Conservation (phyloP, 139 green algal genomes). For the Dunaliella primolecta region DNA sequence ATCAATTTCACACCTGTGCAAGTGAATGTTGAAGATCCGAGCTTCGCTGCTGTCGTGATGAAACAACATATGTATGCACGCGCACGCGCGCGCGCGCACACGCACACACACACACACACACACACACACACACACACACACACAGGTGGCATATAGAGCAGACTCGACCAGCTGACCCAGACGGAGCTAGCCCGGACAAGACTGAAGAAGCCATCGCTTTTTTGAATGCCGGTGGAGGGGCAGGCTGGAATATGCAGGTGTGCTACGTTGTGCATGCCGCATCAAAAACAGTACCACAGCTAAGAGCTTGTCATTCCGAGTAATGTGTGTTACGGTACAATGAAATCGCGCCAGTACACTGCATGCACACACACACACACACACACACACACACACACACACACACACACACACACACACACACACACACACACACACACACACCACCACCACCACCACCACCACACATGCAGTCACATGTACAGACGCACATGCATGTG, state of each 20-base stretch:
- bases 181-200: constrained; percentile 18
- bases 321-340: too few species aligned
- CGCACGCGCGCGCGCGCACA: neutral
- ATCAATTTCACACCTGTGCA: neutral
- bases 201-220: constrained; percentile 48
- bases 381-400: neutral
- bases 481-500: neutral
- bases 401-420: neutral
- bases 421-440: constrained; percentile 5
- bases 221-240: constrained; percentile 34
- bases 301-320: too few species aligned
- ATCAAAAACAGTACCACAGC: neutral
- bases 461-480: neutral
- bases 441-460: too few species aligned
- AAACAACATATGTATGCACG: neutral
- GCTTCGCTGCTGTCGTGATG: too few species aligned
- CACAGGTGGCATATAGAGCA: neutral
- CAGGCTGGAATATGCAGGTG: constrained; percentile 24
- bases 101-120: neutral
- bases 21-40: too few species aligned
- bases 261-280: constrained; percentile 4
- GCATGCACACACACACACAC: neutral
- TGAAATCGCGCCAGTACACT: too few species aligned
- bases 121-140: neutral
- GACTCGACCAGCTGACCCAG: neutral